Conservation (phyloP, 2,329 filamentous ascomycete genomes). For the Nemania sp. region DNA sequence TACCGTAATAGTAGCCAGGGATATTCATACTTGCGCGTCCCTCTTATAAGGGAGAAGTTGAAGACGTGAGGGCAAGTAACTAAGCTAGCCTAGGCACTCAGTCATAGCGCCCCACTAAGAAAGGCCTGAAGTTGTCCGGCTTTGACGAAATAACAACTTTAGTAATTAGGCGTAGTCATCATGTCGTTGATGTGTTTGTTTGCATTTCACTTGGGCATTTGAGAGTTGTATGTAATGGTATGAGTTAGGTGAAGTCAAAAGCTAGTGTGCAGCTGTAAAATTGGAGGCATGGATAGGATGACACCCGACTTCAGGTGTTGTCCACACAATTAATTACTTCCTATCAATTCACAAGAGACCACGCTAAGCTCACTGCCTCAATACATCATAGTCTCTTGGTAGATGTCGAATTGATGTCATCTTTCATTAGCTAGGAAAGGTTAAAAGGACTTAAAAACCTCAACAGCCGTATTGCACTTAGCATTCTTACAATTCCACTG, state of each 20-base stretch:
- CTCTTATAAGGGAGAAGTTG: not conserved
- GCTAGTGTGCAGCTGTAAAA: not conserved
- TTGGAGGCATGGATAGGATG: not conserved
- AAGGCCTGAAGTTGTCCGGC: not conserved
- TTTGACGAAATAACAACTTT: not conserved
- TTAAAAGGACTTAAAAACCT: not conserved
- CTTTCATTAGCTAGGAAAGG: not conserved
- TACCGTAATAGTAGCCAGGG: constrained; percentile 69
- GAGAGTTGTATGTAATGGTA: not conserved
- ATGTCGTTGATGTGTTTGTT: not conserved
- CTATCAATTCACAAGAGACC: not conserved
- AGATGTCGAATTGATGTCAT: not conserved
- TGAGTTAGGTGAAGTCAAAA: not conserved
- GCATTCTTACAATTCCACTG: too few relatives aligned
- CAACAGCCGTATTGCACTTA: too few relatives aligned
- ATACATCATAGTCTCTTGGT: not conserved
- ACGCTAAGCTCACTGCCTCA: not conserved
- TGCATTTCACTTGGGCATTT: not conserved
- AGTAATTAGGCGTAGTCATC: not conserved
- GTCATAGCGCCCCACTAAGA: not conserved
- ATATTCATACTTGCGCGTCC: constrained; percentile 51
- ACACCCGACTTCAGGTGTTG: constrained; percentile 17
- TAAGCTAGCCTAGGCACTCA: not conserved
- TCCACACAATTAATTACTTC: too few relatives aligned
- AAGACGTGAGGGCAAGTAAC: not conserved